phyloP scores from a whole-genome alignment of 305 asterid species.

The Fraxinus velutina region DNA sequence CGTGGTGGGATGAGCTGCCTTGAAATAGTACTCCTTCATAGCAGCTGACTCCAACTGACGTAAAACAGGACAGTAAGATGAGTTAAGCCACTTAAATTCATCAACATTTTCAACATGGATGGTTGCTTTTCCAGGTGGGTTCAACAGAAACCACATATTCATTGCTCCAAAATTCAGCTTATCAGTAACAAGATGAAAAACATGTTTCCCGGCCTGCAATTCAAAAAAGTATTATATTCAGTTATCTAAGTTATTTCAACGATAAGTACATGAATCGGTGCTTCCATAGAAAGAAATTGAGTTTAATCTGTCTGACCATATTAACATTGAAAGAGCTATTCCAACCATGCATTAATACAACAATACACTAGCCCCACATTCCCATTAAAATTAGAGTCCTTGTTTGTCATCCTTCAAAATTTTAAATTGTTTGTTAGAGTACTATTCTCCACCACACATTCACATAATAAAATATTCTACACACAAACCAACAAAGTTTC shows the following conservation, averaged over 20 bases:
- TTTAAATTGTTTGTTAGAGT: too few relatives aligned
- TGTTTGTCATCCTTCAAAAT: too few relatives aligned
- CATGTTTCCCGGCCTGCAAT: conserved; percentile 80
- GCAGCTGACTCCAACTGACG: conserved; percentile 92
- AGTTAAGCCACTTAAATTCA: conserved; percentile 93
- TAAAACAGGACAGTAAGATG: conserved; percentile 87
- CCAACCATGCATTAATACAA: not conserved
- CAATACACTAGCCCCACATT: not conserved
- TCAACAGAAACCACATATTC: conserved; percentile 99
- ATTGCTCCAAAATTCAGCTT: conserved; percentile 96
- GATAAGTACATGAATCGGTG: not conserved
- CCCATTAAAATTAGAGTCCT: not conserved
- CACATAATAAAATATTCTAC: too few relatives aligned
- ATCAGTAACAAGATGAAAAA: conserved; percentile 94
- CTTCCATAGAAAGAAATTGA: not conserved
- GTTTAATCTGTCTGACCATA: not conserved
- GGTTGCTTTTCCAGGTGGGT: conserved; percentile 97
- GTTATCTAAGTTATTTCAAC: not conserved
- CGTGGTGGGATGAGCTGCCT: conserved; percentile 91
- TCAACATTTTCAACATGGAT: conserved; percentile 95
- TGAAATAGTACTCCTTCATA: conserved; percentile 94
- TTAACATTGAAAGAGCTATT: not conserved
- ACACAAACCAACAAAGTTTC: too few relatives aligned
- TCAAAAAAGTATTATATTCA: not conserved
- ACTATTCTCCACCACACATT: too few relatives aligned